Conservation (phyloP, 2,329 filamentous ascomycete species). For the Cladosporium sp. region DNA sequence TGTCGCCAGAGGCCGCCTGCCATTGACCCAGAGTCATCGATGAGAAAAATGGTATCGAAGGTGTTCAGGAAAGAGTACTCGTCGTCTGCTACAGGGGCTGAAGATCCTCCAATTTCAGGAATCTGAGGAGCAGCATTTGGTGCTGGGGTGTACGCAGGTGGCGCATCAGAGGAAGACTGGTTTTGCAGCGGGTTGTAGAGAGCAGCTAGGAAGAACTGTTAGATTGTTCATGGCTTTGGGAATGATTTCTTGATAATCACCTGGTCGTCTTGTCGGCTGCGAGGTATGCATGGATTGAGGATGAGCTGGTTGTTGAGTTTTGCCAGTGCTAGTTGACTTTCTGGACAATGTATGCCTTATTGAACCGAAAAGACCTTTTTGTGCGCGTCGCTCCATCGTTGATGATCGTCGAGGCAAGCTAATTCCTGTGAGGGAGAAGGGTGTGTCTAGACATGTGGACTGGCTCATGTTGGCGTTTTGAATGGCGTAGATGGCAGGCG, state of each 20-base stretch:
- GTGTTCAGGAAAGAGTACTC: slow-evolving; percentile 68
- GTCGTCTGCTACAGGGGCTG: slow-evolving; percentile 50
- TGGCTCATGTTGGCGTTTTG: not conserved
- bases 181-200: not conserved
- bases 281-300: not conserved
- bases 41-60: slow-evolving; percentile 86
- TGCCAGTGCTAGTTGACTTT: not conserved
- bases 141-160: slow-evolving; percentile 39
- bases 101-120: not conserved
- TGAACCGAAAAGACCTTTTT: not conserved
- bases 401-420: not conserved
- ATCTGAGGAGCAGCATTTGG: slow-evolving; percentile 34
- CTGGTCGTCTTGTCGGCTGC: slow-evolving; percentile 1
- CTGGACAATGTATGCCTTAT: not conserved
- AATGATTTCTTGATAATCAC: not conserved
- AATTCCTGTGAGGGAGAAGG: not conserved
- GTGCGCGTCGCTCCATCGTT: not conserved
- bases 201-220: not conserved
- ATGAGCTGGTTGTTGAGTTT: not conserved
- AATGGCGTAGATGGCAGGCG: not conserved
- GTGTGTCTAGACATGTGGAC: too few relatives aligned
- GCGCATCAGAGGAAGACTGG: slow-evolving; percentile 21
- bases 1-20: slow-evolving; percentile 69
- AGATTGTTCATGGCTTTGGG: not conserved
- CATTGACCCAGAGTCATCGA: slow-evolving; percentile 93